phyloP scores from a whole-genome alignment of 345 rosid genomes.

The Eucalyptus erythrocorys region DNA sequence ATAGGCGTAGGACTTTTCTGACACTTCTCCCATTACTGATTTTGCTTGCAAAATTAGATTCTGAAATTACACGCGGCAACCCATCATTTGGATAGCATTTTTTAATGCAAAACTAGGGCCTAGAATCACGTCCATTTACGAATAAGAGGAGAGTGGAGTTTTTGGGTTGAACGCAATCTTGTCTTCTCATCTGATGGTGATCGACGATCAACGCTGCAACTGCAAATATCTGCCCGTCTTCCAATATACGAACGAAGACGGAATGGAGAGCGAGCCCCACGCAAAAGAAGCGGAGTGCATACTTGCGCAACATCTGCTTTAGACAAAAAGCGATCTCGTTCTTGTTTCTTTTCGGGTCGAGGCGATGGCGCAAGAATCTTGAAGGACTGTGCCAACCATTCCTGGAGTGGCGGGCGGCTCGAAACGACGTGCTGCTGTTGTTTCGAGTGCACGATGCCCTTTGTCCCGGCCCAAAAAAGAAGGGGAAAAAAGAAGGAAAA shows the following conservation, averaged over 20 bases:
- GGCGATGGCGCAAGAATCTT: neutral
- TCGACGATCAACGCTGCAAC: neutral
- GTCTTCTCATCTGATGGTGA: neutral
- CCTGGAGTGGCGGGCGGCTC: neutral
- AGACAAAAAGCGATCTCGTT: neutral
- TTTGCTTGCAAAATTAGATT: neutral
- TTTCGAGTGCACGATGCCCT: neutral
- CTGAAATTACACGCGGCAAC: neutral
- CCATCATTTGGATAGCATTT: neutral
- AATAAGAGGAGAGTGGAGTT: neutral
- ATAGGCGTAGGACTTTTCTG: no score
- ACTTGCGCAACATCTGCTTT: neutral
- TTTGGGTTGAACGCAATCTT: neutral
- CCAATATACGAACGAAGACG: neutral
- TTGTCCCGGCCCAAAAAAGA: neutral
- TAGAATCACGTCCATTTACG: neutral
- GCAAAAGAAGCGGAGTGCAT: neutral
- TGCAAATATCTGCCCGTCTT: neutral
- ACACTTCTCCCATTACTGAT: neutral
- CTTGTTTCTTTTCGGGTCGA: neutral
- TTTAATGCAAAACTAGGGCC: neutral
- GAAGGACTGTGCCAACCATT: neutral
- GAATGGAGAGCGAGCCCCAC: neutral
- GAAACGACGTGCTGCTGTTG: neutral
- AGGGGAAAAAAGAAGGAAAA: neutral